Conservation (phyloP, 2,329 filamentous ascomycete species). For the Xylariaceae sp. region DNA sequence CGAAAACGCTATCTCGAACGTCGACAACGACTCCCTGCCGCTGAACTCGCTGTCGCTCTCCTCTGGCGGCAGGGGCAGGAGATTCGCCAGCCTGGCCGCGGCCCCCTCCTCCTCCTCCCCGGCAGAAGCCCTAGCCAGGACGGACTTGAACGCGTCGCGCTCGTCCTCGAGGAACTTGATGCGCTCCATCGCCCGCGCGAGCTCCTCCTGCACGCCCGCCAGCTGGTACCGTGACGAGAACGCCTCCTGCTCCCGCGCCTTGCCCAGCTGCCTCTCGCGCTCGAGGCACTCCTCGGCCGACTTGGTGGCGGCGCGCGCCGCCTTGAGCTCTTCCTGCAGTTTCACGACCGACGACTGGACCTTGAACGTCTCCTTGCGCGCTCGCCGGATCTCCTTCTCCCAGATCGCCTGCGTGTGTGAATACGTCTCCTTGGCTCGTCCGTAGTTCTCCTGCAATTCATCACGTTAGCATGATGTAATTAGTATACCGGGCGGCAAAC, state of each 20-base stretch:
- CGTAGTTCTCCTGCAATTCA: conserved; percentile 58
- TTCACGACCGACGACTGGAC: conserved; percentile 65
- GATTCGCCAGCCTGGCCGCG: conserved; percentile 65
- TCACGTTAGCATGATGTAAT: too few relatives aligned
- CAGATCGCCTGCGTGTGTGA: conserved; percentile 61
- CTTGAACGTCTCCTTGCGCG: conserved; percentile 69
- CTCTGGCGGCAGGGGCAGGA: conserved; percentile 56
- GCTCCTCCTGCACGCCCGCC: conserved; percentile 59
- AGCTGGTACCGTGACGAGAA: conserved; percentile 63
- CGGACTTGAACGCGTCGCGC: conserved; percentile 66
- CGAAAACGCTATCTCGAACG: conserved; percentile 49
- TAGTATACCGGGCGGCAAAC: too few relatives aligned
- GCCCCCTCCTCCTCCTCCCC: too few relatives aligned
- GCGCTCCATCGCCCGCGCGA: conserved; percentile 57
- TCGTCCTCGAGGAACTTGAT: conserved; percentile 66
- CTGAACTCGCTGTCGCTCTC: conserved; percentile 55
- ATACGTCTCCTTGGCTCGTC: conserved; percentile 64
- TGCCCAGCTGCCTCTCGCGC: conserved; percentile 57
- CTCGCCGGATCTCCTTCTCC: conserved; percentile 68
- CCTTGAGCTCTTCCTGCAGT: conserved; percentile 68
- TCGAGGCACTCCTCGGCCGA: conserved; percentile 54
- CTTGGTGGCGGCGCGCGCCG: conserved; percentile 49
- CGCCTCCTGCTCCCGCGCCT: conserved; percentile 61
- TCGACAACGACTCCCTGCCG: conserved; percentile 40
- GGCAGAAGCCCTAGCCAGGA: conserved; percentile 66